Conservation (phyloP, 2,329 filamentous ascomycete species). For the Emergomyces orientalis region DNA sequence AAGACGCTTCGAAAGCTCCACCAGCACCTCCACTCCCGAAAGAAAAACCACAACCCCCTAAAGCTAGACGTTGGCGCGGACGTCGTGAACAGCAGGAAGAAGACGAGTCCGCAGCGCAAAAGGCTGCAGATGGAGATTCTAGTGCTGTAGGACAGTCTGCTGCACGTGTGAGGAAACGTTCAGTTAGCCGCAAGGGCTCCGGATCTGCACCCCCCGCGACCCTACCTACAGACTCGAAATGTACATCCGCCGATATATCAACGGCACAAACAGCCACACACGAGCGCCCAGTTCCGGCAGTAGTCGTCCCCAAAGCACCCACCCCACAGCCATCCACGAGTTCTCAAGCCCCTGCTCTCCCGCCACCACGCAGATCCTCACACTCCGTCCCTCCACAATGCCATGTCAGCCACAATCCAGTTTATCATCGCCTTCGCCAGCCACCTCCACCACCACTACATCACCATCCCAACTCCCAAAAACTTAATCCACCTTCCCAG, state of each 20-base stretch:
- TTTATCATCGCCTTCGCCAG: constrained; percentile 13
- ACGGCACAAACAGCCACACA: background rate
- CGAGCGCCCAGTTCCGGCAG: background rate
- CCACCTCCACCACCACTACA: constrained; percentile 12
- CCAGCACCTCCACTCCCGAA: constrained; percentile 18
- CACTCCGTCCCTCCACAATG: constrained; percentile 20
- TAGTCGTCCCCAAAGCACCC: constrained; percentile 4
- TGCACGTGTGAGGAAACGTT: background rate
- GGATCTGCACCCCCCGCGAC: constrained; percentile 4
- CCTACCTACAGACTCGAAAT: background rate
- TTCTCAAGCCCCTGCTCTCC: constrained; percentile 31
- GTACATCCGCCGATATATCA: background rate
- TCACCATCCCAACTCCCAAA: constrained; percentile 8
- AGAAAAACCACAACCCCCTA: constrained; percentile 35
- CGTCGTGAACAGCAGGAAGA: constrained; percentile 26
- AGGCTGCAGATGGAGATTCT: constrained; percentile 4
- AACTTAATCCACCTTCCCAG: background rate
- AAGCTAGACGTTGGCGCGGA: constrained; percentile 36
- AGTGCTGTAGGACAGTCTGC: background rate
- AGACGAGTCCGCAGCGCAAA: constrained; percentile 20
- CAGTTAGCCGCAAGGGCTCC: constrained; percentile 10
- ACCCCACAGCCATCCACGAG: constrained; percentile 5
- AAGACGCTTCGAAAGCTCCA: constrained; percentile 24
- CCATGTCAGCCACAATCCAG: constrained; percentile 12
- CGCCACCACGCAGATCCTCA: constrained; percentile 33